These are phyloP conservation scores for Physcomitrium patens DNA, from an alignment of 225 moss, liverwort and hornwort genomes.

Conservation along the genomic window DNA sequence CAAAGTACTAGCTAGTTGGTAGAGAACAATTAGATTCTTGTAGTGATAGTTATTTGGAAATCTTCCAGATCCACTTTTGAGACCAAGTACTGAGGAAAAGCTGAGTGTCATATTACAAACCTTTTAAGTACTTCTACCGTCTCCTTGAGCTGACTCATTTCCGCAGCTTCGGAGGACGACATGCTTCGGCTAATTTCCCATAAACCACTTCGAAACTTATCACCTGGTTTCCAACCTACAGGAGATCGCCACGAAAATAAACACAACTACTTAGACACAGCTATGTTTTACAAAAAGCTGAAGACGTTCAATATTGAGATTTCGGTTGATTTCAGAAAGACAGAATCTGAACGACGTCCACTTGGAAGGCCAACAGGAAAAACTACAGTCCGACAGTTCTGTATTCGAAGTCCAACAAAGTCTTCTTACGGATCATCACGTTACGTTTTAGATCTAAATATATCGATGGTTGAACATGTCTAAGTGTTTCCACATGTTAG, in stretches of 20 bases:
- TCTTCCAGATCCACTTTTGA: not conserved
- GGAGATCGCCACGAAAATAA: not conserved
- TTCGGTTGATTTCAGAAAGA: too few species aligned
- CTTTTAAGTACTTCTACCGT: constrained; percentile 55
- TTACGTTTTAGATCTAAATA: too few species aligned
- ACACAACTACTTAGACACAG: not conserved
- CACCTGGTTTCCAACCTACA: constrained; percentile 66
- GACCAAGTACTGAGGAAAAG: not conserved
- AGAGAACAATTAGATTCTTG: not conserved
- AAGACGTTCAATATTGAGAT: too few species aligned
- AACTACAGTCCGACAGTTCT: too few species aligned
- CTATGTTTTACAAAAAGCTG: not conserved
- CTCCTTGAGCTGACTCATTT: constrained; percentile 64
- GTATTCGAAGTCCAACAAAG: too few species aligned
- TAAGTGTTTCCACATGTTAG: too few species aligned
- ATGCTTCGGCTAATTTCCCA: constrained; percentile 49
- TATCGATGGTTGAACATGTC: too few species aligned
- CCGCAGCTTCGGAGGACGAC: constrained; percentile 58
- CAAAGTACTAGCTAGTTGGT: not conserved
- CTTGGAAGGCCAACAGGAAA: too few species aligned
- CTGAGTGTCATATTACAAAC: constrained; percentile 25
- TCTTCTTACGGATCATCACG: too few species aligned
- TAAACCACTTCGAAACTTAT: constrained; percentile 49
- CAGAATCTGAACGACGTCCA: too few species aligned
- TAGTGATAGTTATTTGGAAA: not conserved